A percentile compares a stretch with the other conserved stretches of the same genome.
These are phyloP conservation scores for Vickermania spadyakhi DNA, from an alignment of 208 protist species.

Conservation along the genomic window DNA sequence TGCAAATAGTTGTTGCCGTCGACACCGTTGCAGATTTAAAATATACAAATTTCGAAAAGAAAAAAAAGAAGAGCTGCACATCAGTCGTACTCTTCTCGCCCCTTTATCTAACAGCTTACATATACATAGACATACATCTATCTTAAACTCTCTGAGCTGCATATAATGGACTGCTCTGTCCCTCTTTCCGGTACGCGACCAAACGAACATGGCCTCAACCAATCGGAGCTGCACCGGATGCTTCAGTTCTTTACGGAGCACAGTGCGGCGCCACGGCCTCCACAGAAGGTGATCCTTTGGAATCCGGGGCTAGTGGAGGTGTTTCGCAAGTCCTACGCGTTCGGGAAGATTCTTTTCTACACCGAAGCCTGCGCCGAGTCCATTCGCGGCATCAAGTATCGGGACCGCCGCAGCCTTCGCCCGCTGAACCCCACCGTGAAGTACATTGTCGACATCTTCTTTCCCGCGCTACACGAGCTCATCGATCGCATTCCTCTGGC, in stretches of 20 bases:
- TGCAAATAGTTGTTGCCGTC: no score
- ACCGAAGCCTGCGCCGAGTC: constrained; percentile 45
- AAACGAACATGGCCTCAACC: not conserved
- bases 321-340: constrained; percentile 49
- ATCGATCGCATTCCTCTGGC: constrained; percentile 68
- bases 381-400: constrained; percentile 12
- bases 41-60: no score
- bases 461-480: constrained; percentile 35
- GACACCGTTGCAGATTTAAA: no score
- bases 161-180: not conserved
- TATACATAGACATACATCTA: no score
- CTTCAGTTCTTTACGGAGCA: not conserved
- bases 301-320: constrained; percentile 50
- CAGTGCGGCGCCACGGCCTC: constrained; percentile 9
- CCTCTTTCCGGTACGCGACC: not conserved
- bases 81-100: no score
- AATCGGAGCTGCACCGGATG: not conserved
- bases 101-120: no score
- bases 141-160: no score
- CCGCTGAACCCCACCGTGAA: constrained; percentile 6
- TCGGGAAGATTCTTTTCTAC: constrained; percentile 61
- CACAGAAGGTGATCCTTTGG: constrained; percentile 50
- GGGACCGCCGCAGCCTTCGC: constrained; percentile 6
- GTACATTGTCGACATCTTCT: constrained; percentile 21
- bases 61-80: no score